These are phyloP conservation scores for Rhododendron molle DNA, from an alignment of 148 eudicot species.

Conservation along the genomic window DNA sequence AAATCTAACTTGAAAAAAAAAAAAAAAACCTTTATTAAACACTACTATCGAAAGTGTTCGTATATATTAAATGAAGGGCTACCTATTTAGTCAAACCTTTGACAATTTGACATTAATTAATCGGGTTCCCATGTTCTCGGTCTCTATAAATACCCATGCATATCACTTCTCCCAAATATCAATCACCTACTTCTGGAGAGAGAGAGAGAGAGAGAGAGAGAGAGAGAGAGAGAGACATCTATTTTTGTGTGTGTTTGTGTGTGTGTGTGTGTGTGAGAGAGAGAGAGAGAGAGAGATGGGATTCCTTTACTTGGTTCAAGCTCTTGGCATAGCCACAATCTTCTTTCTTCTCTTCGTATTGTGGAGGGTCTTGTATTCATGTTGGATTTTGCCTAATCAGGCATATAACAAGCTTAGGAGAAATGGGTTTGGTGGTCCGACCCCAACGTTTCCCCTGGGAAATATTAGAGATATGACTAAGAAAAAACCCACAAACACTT, in stretches of 20 bases:
- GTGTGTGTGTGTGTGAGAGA: slow-evolving; percentile 14
- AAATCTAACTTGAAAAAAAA: neutral
- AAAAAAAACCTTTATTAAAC: neutral
- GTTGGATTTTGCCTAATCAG: slow-evolving; percentile 45
- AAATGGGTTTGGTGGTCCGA: slow-evolving; percentile 68
- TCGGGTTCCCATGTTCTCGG: neutral
- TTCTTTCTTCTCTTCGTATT: slow-evolving; percentile 28
- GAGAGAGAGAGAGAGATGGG: slow-evolving; percentile 15
- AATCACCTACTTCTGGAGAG: neutral
- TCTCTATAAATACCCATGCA: neutral
- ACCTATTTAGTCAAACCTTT: neutral
- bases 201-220: neutral
- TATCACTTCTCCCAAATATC: neutral
- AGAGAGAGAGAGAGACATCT: neutral
- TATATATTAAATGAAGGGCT: neutral
- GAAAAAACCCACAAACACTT: slow-evolving; percentile 11
- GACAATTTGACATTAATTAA: neutral
- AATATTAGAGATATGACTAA: slow-evolving; percentile 56
- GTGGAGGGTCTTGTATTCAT: slow-evolving; percentile 40
- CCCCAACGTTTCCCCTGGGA: slow-evolving; percentile 71
- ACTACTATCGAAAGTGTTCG: neutral
- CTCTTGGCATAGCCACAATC: slow-evolving; percentile 8
- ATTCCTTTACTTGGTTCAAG: slow-evolving; percentile 1
- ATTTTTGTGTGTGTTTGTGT: neutral
- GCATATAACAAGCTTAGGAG: slow-evolving; percentile 33